Evolutionary conservation across 2,329 filamentous ascomycete genomes (phyloP), one percentile per base, ranked within the genome.

Genomic region (Verticillium nubilum): DNA sequence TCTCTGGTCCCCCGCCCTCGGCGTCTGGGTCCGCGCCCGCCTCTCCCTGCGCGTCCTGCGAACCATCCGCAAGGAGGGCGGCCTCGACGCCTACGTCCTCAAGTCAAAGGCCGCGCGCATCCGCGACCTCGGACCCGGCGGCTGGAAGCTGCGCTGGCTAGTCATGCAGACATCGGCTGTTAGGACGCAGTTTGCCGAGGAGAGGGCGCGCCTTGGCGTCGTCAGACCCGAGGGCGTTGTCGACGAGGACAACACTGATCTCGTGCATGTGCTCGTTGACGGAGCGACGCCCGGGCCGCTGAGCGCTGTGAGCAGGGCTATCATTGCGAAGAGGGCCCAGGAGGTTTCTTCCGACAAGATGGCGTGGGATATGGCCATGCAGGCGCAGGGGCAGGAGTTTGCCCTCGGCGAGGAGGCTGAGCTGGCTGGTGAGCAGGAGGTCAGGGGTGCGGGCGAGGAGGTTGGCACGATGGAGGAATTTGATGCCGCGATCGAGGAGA

Each of bases 101-200:
- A 92, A 92, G 66, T 84, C 86, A 72, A 95, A 92, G 76, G 79
- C 88, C 17, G 83, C 81, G 47, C 84, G 95, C 64, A 82, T 98
- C 70, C 90, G 88, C 78, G 91, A 97, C 74, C 80, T 99, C 60
- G 95, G 95, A 5, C 86, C 94, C 57, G 89, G 89, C 65, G 95
- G 95, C 6, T 99, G 95, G 95, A 86, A 88, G 67, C 77, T 99
- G 69, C 81, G 95, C 64, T 97, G 92, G 90, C 84, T 90, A 63
- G 80, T 99, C 62, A 92, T 97, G 88, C 91, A 94, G 77, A 92
- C 87, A 4, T 68, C 69, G 1, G 76, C 77, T 23, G 83, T 96
- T 56, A 86, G 87, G 72, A 81, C 83, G 65, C 79, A 84, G 64
- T 90, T 92, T 69, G 81, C 82, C 50, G 72, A 76, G 56, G 81